These are phyloP conservation scores for Fusarium luffae DNA, from an alignment of 2,329 filamentous ascomycete species.

Conservation along the genomic window DNA sequence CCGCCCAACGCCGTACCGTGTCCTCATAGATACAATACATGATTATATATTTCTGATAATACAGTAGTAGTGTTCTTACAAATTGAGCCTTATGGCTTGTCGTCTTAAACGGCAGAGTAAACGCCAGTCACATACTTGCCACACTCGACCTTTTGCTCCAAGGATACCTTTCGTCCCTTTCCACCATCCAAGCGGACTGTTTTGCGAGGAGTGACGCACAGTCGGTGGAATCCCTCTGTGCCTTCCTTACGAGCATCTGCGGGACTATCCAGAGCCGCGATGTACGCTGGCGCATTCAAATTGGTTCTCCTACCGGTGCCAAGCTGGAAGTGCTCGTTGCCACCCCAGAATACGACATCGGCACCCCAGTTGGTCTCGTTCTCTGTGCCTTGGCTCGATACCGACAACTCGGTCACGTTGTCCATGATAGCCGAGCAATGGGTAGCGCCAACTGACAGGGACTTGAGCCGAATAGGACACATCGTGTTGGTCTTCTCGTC, in stretches of 20 bases:
- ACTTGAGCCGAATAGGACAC: constrained; percentile 80
- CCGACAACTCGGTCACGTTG: constrained; percentile 77
- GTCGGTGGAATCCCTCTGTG: constrained; percentile 73
- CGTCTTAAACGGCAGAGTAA: constrained; percentile 71
- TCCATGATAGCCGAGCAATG: constrained; percentile 86
- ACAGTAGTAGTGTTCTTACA: constrained; percentile 24
- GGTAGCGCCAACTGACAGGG: constrained; percentile 79
- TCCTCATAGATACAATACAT: constrained; percentile 24
- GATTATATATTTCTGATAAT: constrained; percentile 35
- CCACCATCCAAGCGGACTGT: constrained; percentile 71
- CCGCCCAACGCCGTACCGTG: constrained; percentile 30
- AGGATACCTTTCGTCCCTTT: constrained; percentile 73
- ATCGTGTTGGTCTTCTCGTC: constrained; percentile 76
- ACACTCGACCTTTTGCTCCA: constrained; percentile 91
- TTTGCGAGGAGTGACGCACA: constrained; percentile 82
- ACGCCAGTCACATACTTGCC: constrained; percentile 84
- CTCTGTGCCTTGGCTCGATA: constrained; percentile 61
- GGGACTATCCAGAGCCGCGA: constrained; percentile 75
- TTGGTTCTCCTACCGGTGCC: constrained; percentile 92
- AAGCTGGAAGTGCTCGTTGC: constrained; percentile 93
- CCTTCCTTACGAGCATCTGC: constrained; percentile 70
- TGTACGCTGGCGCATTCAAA: constrained; percentile 77
- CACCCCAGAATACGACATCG: constrained; percentile 93
- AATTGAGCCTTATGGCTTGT: neutral
- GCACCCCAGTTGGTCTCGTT: constrained; percentile 89